Evolutionary conservation across 805 yeast species (phyloP).

Genomic region (Hanseniaspora jakobsenii): DNA sequence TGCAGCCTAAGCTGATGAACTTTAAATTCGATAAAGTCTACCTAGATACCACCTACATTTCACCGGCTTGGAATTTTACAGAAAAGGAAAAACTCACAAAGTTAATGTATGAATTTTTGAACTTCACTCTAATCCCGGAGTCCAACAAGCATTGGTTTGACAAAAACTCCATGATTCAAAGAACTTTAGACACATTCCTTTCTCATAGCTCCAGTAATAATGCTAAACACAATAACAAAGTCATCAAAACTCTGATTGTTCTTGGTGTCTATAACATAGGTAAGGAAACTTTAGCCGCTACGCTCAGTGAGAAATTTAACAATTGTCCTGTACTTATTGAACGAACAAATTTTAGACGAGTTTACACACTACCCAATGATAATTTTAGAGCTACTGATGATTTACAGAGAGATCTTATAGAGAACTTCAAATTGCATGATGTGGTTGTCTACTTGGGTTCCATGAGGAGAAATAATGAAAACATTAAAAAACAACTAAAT

Average conservation of each 20-base stretch:
- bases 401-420: conserved; percentile 22
- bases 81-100: conserved; percentile 22
- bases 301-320: conserved; percentile 34
- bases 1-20: conserved; percentile 19
- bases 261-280: conserved; percentile 91
- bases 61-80: conserved; percentile 27
- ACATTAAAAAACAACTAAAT: conserved; percentile 5
- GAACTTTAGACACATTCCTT: conserved; percentile 16
- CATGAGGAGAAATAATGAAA: conserved; percentile 5
- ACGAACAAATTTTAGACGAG: conserved; percentile 6
- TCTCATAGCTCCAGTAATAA: conserved; percentile 9
- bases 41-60: conserved; percentile 73
- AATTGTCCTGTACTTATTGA: conserved; percentile 12
- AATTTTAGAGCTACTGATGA: conserved; percentile 16
- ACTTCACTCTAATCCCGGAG: not conserved
- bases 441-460: conserved; percentile 9
- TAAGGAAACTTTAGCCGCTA: conserved; percentile 71
- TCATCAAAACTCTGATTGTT: conserved; percentile 37
- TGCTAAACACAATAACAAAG: conserved; percentile 23
- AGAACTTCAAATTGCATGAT: conserved; percentile 9
- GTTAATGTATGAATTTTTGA: conserved; percentile 16
- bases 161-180: conserved; percentile 12
- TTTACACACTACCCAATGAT: conserved; percentile 1
- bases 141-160: conserved; percentile 1
- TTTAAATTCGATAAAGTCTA: conserved; percentile 48